Base-by-base conservation (phyloP, 2,329 filamentous ascomycete species). In the Cladosporium sphaerospermum region DNA sequence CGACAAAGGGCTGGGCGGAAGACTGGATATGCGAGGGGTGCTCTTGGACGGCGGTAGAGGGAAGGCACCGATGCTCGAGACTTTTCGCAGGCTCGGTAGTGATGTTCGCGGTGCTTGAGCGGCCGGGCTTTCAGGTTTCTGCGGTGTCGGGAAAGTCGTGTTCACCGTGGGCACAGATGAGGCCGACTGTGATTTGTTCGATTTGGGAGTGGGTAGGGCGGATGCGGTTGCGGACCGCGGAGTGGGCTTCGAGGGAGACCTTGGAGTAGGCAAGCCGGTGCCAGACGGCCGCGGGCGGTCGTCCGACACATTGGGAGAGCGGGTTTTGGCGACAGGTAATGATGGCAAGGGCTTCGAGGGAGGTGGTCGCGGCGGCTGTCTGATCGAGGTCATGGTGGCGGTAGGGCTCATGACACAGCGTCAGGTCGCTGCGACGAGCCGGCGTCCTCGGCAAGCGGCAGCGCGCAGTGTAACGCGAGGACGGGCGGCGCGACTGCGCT, bases 21-120 rank as follows among this genome's bases (percentile, higher is more conserved):
- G 74, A 71, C 78, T 89, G 62, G 74, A 74, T 45, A 76, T 72
- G 59, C 80, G 78, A 51, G 72, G 77, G 51, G 79, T 78, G 45
- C 83, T 81, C 60, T 84, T 84, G 36, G 36, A 28, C 11, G 92
- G 92, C 11, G 92, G 92, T 59, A 95, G 88, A 31, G 92, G 92
- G 65, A 97, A 96, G 1, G 89, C 85, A 66, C 91, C 92, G 65
- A 96, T 95, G 76, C 91, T 96, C 64, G 95, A 86, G 1, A 88
- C 88, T 71, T 95, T 95, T 57, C 90, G 83, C 52, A 96, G 71
- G 9, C 37, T 40, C 3, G 56, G 45, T 18, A 54, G 34, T 48
- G 58, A 56, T 16, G 55, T 40, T 34, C 54, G 39, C 23, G 54
- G 44, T 16, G 57, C 37, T 32, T 54, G 28, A 14, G 52, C 23